Evolutionary conservation across 202 grass and related monocot genomes (phyloP).

Genomic region (Thinopyrum obtusiflorum): DNA sequence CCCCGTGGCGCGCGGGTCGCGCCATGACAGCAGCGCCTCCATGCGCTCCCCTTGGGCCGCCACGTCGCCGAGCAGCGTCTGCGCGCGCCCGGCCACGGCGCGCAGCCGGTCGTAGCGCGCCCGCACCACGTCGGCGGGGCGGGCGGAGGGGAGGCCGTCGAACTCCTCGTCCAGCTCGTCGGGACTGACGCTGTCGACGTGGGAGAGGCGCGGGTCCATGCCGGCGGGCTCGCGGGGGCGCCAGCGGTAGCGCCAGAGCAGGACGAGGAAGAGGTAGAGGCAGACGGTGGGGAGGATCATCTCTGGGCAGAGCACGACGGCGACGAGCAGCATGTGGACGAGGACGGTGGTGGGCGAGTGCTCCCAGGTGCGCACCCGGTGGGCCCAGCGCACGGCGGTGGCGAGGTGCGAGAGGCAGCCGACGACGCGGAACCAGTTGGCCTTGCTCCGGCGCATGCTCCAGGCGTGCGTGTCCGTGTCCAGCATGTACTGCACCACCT

Average conservation of each 20-base stretch:
- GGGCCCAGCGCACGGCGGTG: conserved; percentile 51
- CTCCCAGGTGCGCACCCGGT: conserved; percentile 66
- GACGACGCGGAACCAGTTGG: conserved; percentile 92
- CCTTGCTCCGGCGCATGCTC: conserved; percentile 90
- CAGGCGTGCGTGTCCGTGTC: conserved; percentile 90
- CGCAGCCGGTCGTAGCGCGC: conserved; percentile 81
- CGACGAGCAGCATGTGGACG: conserved; percentile 72
- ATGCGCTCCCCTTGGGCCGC: conserved; percentile 86
- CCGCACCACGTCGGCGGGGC: conserved; percentile 67
- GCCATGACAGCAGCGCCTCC: conserved; percentile 86
- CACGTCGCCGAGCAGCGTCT: conserved; percentile 89
- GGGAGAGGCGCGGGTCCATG: conserved; percentile 86
- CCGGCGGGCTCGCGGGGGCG: conserved; percentile 59
- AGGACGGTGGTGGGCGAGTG: conserved; percentile 77
- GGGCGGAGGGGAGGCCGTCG: conserved; percentile 69
- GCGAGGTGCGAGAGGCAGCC: conserved; percentile 68
- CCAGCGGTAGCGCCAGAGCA: conserved; percentile 79
- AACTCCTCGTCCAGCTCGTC: conserved; percentile 99
- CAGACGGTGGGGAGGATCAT: conserved; percentile 75
- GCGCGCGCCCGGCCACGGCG: conserved; percentile 74
- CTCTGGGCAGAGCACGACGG: conserved; percentile 83
- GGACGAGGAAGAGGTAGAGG: conserved; percentile 76
- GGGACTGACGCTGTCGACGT: conserved; percentile 67
- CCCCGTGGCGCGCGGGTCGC: conserved; percentile 79
- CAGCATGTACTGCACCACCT: conserved; percentile 91